Base-by-base conservation (phyloP, 371 early-diverging fungal species). In the Mortierella sp. region DNA sequence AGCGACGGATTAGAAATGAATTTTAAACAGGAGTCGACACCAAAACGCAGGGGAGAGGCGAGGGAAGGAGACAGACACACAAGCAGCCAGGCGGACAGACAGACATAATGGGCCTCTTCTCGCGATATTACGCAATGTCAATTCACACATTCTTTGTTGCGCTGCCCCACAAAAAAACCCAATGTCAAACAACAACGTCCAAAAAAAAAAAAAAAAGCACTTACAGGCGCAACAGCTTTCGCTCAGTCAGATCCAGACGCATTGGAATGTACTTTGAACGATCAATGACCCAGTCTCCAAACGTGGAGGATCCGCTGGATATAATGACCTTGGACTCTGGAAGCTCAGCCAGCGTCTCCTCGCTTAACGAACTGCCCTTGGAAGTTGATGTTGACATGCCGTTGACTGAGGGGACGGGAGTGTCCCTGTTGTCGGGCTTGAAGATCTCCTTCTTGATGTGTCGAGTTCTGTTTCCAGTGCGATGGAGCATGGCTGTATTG, bases 231-330 rank as follows among this genome's bases (percentile, higher is more conserved):
- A 99, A 88, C 65, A 90, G 93, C 87, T 97, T 98, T 77, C 99
- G 93, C 87, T 99, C 99, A 56, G 93, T 90, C 65, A 95, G 79
- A 44, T 95, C 93, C 84, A 99, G 89, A 38, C 99, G 95, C 79
- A 99, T 81, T 5, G 99, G 99, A 80, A 99, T 98, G 85, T 91
- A 97, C 88, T 97, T 97, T 60, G 98, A 89, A 32, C 98, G 93
- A 83, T 93, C 95, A 68, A 90, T 89, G 88, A 97, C 95, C 93
- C 95, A 96, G 71, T 92, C 92, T 4, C 93, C 93, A 80, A 95
- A 92, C 48, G 87, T 80, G 2, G 87, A 75, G 14, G 88, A 90
- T 18, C 87, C 89, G 29, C 79, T 74, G 16, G 90, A 87, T 65
- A 89, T 78, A 46, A 82, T 89, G n/a, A 90, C 84, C 75, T 87